Evolutionary conservation across 140 eudicot species (phyloP), one percentile per base, ranked within the genome.

Genomic region (Oenanthe javanica): DNA sequence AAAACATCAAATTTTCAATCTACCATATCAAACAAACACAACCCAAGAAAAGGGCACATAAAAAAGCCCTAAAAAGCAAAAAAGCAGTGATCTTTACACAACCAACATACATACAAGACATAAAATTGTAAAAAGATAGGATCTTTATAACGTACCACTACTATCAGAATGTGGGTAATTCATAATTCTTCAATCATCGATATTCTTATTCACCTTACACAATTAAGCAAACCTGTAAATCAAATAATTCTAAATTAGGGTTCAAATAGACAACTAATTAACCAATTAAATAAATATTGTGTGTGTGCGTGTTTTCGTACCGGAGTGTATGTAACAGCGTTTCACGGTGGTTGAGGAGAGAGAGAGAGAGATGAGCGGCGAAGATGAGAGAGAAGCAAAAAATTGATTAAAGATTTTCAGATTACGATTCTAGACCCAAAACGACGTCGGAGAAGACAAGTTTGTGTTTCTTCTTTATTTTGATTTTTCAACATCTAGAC

Each of bases 141-240:
- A 80, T 40, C 73, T 76, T 83, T 69, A 51, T 45, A 6, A 74
- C 91, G 80, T 38, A 87, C 93, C 93, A 48, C 89, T 89, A 82
- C 91, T 89, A 84, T 87, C 93, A 61, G 89, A 83, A 80, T 79
- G 76, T 72, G 79, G 83, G 90, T 67, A 89, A 15, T 87, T 82
- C 93, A 89, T 89, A 80, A 77, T 72, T 42, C 42, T 52, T 55
- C 19, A 55, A 27, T 54, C 71, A 77, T 81, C 23, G 38, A 54
- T 23, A 47, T 6, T 71, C 9, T 11, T 2, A 36, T 69, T 36
- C 14, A n/a, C 47, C 16, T 42, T 14, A 42, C 36, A 18, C 21
- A 43, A 71, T 51, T 12, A 5, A 13, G 49, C 51, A 75, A 57
- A 52, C 42, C 69, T 70, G 82, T 19, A 63, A 51, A 79, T 25